Conservation (phyloP, 768 basidiomycete species). For the Mycena metata region DNA sequence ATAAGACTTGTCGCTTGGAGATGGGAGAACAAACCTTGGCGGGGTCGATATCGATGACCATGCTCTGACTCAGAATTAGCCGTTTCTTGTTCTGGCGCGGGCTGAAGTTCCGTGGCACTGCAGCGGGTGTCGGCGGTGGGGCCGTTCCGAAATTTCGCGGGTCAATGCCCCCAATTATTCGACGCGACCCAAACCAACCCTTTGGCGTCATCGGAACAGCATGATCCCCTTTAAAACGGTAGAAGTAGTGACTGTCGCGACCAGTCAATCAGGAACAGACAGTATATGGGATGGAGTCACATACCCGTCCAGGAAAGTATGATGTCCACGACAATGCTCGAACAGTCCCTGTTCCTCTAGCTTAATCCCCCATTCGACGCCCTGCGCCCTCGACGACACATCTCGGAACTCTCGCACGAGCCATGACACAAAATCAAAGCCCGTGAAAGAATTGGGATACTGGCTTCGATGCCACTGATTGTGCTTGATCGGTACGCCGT, state of each 20-base stretch:
- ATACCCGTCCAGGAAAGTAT: conserved; percentile 91
- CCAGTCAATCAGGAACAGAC: conserved; percentile 19
- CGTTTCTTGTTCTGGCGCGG: conserved; percentile 68
- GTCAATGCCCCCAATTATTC: conserved; percentile 59
- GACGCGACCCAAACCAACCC: conserved; percentile 77
- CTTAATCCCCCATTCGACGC: conserved; percentile 80
- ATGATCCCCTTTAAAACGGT: conserved; percentile 84
- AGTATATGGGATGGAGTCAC: conserved; percentile 38
- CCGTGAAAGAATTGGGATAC: conserved; percentile 89
- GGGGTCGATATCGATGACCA: conserved; percentile 90
- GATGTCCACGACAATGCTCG: conserved; percentile 83
- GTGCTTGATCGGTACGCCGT: conserved; percentile 86
- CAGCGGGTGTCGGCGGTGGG: conserved; percentile 39
- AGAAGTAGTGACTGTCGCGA: conserved; percentile 85
- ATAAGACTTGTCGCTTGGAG: neutral
- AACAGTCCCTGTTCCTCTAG: conserved; percentile 88
- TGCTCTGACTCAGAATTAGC: conserved; percentile 87
- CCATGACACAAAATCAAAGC: conserved; percentile 93
- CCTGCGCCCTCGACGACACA: conserved; percentile 86
- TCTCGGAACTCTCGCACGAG: conserved; percentile 92
- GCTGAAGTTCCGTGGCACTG: conserved; percentile 52
- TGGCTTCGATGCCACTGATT: conserved; percentile 84
- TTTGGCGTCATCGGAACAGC: conserved; percentile 77
- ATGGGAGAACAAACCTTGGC: conserved; percentile 67
- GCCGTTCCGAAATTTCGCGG: conserved; percentile 45